A percentile compares a stretch with the other conserved stretches of the same genome.
Evolutionary conservation across 1,284 basidiomycete species (phyloP).

Genomic region (Flammula alnicola): DNA sequence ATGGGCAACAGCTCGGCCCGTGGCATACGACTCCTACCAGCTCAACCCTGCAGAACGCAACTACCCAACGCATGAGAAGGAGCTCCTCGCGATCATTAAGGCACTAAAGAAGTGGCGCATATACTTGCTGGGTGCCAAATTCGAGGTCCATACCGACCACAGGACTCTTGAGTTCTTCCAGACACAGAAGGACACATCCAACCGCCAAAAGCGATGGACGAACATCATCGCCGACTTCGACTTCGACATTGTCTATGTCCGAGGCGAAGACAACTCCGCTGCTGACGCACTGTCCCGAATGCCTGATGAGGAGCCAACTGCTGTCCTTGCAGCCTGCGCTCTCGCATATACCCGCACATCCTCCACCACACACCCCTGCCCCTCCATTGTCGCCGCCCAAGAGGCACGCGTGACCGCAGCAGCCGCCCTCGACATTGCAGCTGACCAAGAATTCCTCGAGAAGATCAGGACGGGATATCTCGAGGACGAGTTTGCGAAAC

Average conservation of each 20-base stretch:
- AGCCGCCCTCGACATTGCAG: conserved; percentile 22
- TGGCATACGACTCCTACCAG: conserved; percentile 37
- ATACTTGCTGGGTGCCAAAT: conserved; percentile 33
- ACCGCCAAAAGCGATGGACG: neutral
- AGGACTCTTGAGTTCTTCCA: conserved; percentile 32
- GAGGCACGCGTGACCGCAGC: too few relatives aligned
- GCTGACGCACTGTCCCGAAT: neutral
- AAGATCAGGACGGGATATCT: conserved; percentile 7
- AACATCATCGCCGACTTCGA: neutral
- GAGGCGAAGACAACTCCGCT: neutral
- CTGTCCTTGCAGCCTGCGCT: neutral
- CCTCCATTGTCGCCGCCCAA: too few relatives aligned
- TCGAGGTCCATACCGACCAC: conserved; percentile 45
- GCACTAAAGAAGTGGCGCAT: conserved; percentile 39
- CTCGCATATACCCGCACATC: neutral
- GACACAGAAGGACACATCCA: neutral
- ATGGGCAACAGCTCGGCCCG: conserved; percentile 35
- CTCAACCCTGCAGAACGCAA: conserved; percentile 33
- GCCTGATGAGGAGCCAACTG: neutral
- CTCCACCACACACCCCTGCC: too few relatives aligned
- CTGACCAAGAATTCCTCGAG: conserved; percentile 26
- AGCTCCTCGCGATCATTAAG: conserved; percentile 37
- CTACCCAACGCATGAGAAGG: conserved; percentile 42
- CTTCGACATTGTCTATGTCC: neutral
- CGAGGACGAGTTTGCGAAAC: too few relatives aligned